Percentiles rank a stretch among this genome's conserved stretches.
Conservation (phyloP, 768 basidiomycete species). For the Hygrocybe coccinea region DNA sequence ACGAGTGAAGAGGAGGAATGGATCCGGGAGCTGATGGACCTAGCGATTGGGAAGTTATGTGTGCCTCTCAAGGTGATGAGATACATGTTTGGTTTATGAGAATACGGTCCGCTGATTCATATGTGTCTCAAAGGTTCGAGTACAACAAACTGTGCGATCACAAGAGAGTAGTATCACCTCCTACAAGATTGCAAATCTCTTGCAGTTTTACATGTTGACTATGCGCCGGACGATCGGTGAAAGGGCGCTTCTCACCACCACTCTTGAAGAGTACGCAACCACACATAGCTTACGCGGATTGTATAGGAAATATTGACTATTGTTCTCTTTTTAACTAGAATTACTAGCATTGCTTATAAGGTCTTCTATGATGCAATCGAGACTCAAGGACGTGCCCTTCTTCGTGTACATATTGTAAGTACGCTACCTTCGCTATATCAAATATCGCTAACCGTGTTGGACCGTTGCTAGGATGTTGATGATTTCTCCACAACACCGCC, state of each 20-base stretch:
- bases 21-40: conserved; percentile 76
- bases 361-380: conserved; percentile 88
- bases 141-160: conserved; percentile 88
- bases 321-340: conserved; percentile 40
- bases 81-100: not conserved
- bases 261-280: conserved; percentile 67
- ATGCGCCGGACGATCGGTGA: conserved; percentile 90
- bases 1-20: conserved; percentile 69
- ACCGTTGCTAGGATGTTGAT: conserved; percentile 50
- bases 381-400: conserved; percentile 67
- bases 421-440: not conserved
- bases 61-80: conserved; percentile 75
- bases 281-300: no score
- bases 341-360: conserved; percentile 74
- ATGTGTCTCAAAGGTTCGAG: conserved; percentile 69
- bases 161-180: conserved; percentile 91
- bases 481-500: conserved; percentile 74
- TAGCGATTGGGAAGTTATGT: conserved; percentile 76
- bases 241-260: conserved; percentile 69
- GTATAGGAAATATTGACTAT: not conserved
- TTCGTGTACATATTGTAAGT: conserved; percentile 51
- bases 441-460: conserved; percentile 18
- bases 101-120: conserved; percentile 1
- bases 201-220: conserved; percentile 90
- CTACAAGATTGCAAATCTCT: conserved; percentile 90